Evolutionary conservation across 495 filamentous ascomycete species (phyloP).

Genomic region (Hypoxylon subgilvum): DNA sequence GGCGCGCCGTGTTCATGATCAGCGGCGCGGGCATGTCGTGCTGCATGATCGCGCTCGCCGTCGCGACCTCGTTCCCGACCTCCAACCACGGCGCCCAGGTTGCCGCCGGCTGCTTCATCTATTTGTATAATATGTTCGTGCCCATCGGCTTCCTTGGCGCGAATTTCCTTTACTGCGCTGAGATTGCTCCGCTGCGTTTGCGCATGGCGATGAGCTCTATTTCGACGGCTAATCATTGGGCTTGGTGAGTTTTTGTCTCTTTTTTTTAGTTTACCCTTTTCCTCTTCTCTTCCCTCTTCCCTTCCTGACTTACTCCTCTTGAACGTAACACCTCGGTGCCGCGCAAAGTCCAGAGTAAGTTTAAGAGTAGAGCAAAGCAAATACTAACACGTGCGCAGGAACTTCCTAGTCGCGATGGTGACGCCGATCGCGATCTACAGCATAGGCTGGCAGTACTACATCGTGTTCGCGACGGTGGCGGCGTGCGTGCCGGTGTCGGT

Average conservation of each 20-base stretch:
- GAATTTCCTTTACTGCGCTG: slow-evolving; percentile 64
- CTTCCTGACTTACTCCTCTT: too few species aligned
- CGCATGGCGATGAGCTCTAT: slow-evolving; percentile 60
- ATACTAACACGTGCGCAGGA: slow-evolving; percentile 42
- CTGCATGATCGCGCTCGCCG: slow-evolving; percentile 50
- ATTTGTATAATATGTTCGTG: slow-evolving; percentile 67
- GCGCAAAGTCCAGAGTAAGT: too few species aligned
- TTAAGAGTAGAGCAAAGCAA: too few species aligned
- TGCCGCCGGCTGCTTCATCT: slow-evolving; percentile 60
- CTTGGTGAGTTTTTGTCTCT: slow-evolving; percentile 43
- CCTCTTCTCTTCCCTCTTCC: too few species aligned
- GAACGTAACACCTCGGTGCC: too few species aligned
- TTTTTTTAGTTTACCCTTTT: not conserved
- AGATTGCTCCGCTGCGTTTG: slow-evolving; percentile 61
- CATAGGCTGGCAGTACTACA: slow-evolving; percentile 56
- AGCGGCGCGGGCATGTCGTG: slow-evolving; percentile 55
- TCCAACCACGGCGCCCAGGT: slow-evolving; percentile 42
- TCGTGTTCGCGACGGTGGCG: slow-evolving; percentile 57
- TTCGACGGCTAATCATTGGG: slow-evolving; percentile 59
- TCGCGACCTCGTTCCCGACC: slow-evolving; percentile 47
- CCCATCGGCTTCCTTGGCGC: slow-evolving; percentile 64
- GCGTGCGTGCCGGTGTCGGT: slow-evolving; percentile 56
- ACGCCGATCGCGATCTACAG: slow-evolving; percentile 55
- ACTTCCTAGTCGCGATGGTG: slow-evolving; percentile 55
- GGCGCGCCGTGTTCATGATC: slow-evolving; percentile 60